Evolutionary conservation across 371 early-diverging fungal genomes (phyloP), one percentile per base, ranked within the genome.

Genomic region (Saksenaea vasiformis): DNA sequence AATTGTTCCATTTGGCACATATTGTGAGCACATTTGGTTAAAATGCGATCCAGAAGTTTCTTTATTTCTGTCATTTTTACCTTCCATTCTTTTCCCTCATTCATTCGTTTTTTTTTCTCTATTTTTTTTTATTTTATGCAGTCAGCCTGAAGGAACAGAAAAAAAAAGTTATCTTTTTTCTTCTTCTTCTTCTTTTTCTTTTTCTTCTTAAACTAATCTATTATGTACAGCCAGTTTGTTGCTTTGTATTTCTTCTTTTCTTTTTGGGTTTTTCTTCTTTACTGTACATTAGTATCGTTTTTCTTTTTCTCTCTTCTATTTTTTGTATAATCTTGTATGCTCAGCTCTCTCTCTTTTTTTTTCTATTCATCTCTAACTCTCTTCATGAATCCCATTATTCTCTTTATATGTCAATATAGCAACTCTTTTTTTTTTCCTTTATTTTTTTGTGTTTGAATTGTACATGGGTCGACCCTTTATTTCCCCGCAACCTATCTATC

Each of bases 1-100:
- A 57, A 11, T 47, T 73, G 11, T 61, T 66, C 35, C 69, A 69
- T n/a, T 58, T 73, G 34, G 73, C 73, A 19, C 54, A 69, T 53
- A 64, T 69, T 41, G 70, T 73, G 56, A 73, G 73, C 65, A 66
- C 69, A 5, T 67, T 69, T 35, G 69, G 69, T 58, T 73, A 57
- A 73, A 22, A 14, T 27, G n/a, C 15, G 5, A 10, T 17, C 27
- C n/a, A 36, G 5, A 22, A 28, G 37, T 19, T 38, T 17, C 2
- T 2, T 41, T 13, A n/a, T 35, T 37, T 37, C 39, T 22, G 38
- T 17, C n/a, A 11, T 19, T 34, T 15, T 17, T 28, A 35, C 35
- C 27, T 56, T 41, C 43, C 43, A 17, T 41, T 41, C 43, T 31
- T 56, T 31, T 56, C 31, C 27, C 1, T 24, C 10, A 17, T 41